Evolutionary conservation across 495 filamentous ascomycete genomes (phyloP).

Genomic region (Neurospora sp.): DNA sequence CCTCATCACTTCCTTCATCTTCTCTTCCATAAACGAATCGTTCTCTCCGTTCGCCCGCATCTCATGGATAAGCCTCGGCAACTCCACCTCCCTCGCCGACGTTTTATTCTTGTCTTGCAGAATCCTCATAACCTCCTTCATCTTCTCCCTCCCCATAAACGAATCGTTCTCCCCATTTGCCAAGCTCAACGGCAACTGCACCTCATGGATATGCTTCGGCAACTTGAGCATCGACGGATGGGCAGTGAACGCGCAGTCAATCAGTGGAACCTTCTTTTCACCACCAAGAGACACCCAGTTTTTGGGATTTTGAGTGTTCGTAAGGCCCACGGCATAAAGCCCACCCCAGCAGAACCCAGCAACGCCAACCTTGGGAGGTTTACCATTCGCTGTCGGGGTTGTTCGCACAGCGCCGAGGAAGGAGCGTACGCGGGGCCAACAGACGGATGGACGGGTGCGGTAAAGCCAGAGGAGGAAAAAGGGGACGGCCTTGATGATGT

Average conservation of each 20-base stretch:
- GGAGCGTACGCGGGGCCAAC: slow-evolving; percentile 31
- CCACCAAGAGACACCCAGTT: slow-evolving; percentile 5
- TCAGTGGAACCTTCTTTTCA: slow-evolving; percentile 26
- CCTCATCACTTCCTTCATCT: slow-evolving; percentile 31
- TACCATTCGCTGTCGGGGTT: slow-evolving; percentile 6
- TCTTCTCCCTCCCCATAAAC: slow-evolving; percentile 25
- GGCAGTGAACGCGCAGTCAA: slow-evolving; percentile 44
- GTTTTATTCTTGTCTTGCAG: slow-evolving; percentile 27
- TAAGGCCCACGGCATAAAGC: slow-evolving; percentile 35
- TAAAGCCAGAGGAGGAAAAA: slow-evolving; percentile 26
- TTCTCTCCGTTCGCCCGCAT: slow-evolving; percentile 43
- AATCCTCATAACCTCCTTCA: slow-evolving; percentile 33
- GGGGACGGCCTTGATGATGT: not conserved
- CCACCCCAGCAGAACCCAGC: slow-evolving; percentile 56
- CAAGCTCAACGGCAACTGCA: slow-evolving; percentile 43
- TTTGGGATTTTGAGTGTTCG: slow-evolving; percentile 15
- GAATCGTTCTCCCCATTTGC: slow-evolving; percentile 46
- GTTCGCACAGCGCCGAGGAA: slow-evolving; percentile 39
- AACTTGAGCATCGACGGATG: slow-evolving; percentile 43
- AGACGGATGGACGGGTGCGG: slow-evolving; percentile 21
- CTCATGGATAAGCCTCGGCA: slow-evolving; percentile 45
- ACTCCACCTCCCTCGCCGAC: not conserved
- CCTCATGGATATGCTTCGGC: slow-evolving; percentile 43
- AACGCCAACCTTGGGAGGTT: slow-evolving; percentile 25
- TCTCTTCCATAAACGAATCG: slow-evolving; percentile 34